Base-by-base conservation (phyloP, 1,139 yeast genomes). In the Pichia sp. region DNA sequence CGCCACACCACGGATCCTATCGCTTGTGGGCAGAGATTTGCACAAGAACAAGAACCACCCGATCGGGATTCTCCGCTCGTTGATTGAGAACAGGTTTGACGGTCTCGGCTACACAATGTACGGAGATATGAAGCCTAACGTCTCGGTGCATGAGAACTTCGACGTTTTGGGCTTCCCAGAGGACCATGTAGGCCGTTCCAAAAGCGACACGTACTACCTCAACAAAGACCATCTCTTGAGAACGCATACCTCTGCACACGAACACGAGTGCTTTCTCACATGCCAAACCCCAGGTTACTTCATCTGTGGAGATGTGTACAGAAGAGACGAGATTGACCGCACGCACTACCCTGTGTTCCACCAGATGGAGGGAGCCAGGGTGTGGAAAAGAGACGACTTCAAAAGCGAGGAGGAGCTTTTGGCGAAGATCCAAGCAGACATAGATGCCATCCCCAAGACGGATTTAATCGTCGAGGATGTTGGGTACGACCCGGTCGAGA, bases 161-260 rank as follows among this genome's bases (percentile, higher is more conserved):
- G 99, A 93, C 68, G 87, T 87, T 3, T 76, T 93, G 47, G 97
- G 96, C 1, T 93, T 93, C 69, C 96, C 98, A 0, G 69, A 72
- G 47, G 96, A 92, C 67, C 99, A 93, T 67, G 97, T 96, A 0
- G 98, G 99, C 3, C 78, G 99, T 66, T 83, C 95, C 34, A 87
- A 81, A 64, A 87, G 96, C 3, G 99, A 93, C 68, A 93, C 99
- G 0, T 93, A 93, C 70, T 93, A 93, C 68, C 70, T 93, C 57
- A 92, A 93, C 70, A 76, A 82, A 57, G 78, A 78, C 15, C 75
- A 85, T 45, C 74, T 95, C 43, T 74, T 93, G 58, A 76, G 70
- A 64, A 93, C 99, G 0, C 99, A 93, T 67, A 93, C 99, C 0
- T 90, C 97, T 1, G 99, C 99, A 0, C 99, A 93, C 69, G 99